phyloP scores from a whole-genome alignment of 1,284 basidiomycete genomes.

The Cryptococcus deneoformans region DNA sequence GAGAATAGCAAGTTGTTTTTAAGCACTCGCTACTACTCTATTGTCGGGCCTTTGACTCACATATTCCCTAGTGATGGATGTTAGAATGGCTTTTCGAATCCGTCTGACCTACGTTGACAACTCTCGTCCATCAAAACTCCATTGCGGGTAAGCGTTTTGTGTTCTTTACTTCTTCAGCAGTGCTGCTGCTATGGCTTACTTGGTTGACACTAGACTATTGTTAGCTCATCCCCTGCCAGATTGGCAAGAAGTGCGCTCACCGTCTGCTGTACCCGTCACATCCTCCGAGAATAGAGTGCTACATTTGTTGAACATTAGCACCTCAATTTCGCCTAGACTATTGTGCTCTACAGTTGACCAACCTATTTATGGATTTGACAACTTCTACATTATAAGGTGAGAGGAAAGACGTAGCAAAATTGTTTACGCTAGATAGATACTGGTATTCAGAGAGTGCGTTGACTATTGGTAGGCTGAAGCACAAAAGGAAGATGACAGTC shows the following conservation, averaged over 20 bases:
- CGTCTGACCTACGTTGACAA: constrained; percentile 12
- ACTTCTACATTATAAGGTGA: constrained; percentile 14
- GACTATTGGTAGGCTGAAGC: background rate
- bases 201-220: constrained; percentile 7
- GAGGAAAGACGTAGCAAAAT: constrained; percentile 17
- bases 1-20: background rate
- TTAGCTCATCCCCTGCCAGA: background rate
- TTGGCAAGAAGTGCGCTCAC: constrained; percentile 10
- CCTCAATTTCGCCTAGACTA: background rate
- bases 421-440: constrained; percentile 1
- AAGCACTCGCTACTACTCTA: background rate
- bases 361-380: constrained; percentile 17
- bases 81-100: background rate
- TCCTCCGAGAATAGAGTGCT: constrained; percentile 25
- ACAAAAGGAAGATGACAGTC: background rate
- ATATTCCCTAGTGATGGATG: constrained; percentile 5
- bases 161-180: too few relatives aligned
- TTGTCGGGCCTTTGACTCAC: background rate
- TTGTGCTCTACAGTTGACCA: background rate
- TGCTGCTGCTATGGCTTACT: constrained; percentile 5
- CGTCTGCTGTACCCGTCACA: constrained; percentile 19
- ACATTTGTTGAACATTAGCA: background rate
- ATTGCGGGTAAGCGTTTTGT: too few relatives aligned
- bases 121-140: constrained; percentile 17
- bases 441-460: background rate